phyloP scores from a whole-genome alignment of 768 basidiomycete species.

The Boletellus ananas region DNA sequence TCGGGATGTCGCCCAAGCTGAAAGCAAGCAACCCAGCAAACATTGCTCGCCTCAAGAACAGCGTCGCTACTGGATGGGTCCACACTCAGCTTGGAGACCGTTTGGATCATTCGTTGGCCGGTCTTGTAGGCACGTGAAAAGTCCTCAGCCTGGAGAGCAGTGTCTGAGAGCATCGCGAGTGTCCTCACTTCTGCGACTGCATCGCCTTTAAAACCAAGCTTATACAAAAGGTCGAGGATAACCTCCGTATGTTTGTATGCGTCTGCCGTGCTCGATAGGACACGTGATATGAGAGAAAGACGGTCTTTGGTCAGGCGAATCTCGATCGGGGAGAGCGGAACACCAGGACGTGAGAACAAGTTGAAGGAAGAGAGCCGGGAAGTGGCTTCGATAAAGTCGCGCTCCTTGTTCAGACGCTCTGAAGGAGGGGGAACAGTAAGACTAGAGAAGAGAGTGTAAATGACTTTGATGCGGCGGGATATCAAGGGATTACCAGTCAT shows the following conservation, averaged over 20 bases:
- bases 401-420: constrained; percentile 60
- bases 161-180: constrained; percentile 87
- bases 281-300: constrained; percentile 79
- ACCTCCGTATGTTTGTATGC: constrained; percentile 92
- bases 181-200: constrained; percentile 74
- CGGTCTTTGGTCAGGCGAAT: constrained; percentile 90
- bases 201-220: constrained; percentile 77
- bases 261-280: constrained; percentile 79
- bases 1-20: constrained; percentile 82
- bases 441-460: constrained; percentile 39
- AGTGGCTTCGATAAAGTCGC: constrained; percentile 96
- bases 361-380: constrained; percentile 93
- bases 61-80: constrained; percentile 25
- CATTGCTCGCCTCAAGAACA: constrained; percentile 62
- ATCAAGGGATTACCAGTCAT: constrained; percentile 69
- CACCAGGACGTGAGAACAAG: constrained; percentile 67
- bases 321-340: constrained; percentile 84
- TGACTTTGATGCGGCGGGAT: neutral
- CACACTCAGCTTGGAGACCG: constrained; percentile 48
- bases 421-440: constrained; percentile 70
- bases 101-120: constrained; percentile 66
- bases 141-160: constrained; percentile 81
- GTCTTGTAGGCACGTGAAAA: constrained; percentile 70
- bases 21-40: constrained; percentile 89
- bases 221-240: constrained; percentile 83